Percentiles rank a stretch among this genome's conserved stretches.
Conservation (phyloP, 306 rosid genomes). For the Crotalaria pallida region DNA sequence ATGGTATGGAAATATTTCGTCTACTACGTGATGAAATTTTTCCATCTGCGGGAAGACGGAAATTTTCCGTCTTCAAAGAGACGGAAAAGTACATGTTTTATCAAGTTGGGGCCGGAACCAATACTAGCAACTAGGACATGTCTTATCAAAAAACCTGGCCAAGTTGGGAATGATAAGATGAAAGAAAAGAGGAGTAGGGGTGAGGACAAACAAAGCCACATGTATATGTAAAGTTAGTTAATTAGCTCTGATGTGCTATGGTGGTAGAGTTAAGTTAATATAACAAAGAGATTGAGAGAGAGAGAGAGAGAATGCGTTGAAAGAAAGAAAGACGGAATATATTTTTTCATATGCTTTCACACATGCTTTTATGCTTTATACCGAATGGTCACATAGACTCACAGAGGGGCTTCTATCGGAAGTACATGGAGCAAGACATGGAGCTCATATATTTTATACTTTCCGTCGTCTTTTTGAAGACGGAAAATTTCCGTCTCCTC, state of each 20-base stretch:
- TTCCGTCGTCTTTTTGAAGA: too few species aligned
- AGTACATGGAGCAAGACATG: conserved; percentile 32
- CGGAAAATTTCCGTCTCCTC: too few species aligned
- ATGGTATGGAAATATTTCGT: too few species aligned
- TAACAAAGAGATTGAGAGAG: neutral
- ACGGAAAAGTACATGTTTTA: too few species aligned
- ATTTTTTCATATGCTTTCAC: conserved; percentile 37
- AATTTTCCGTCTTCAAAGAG: too few species aligned
- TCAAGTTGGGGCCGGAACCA: conserved; percentile 21
- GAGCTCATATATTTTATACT: too few species aligned
- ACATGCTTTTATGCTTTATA: conserved; percentile 58
- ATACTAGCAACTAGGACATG: conserved; percentile 36
- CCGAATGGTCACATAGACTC: conserved; percentile 68
- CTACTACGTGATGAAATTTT: too few species aligned
- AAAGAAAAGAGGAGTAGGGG: conserved; percentile 1
- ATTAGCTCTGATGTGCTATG: too few species aligned
- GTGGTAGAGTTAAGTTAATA: conserved; percentile 10
- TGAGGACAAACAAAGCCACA: conserved; percentile 40
- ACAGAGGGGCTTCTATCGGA: conserved; percentile 59
- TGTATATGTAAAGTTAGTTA: conserved; percentile 37
- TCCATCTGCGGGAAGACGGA: too few species aligned
- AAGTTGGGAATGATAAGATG: conserved; percentile 59
- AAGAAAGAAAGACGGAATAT: conserved; percentile 26
- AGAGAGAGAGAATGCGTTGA: conserved; percentile 13
- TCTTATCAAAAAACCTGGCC: conserved; percentile 55